A percentile compares a stretch with the other conserved stretches of the same genome.
phyloP scores from a whole-genome alignment of 768 basidiomycete genomes.

The Galerina sulciceps region DNA sequence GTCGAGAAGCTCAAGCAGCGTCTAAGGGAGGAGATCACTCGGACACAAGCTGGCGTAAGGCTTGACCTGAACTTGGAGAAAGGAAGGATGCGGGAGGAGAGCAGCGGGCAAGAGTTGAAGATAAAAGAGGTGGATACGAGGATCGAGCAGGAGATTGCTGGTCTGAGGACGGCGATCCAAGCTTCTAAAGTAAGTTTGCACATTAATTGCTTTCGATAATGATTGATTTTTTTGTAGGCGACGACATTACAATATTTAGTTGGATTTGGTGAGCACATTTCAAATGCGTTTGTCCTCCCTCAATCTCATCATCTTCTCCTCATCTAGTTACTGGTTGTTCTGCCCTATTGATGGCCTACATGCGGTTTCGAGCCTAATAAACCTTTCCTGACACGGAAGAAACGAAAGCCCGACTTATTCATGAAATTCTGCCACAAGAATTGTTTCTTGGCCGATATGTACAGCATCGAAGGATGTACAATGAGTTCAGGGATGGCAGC shows the following conservation, averaged over 20 bases:
- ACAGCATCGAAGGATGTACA: no score
- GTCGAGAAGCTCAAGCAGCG: slow-evolving; percentile 95
- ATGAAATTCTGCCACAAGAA: no score
- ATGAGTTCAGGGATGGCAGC: no score
- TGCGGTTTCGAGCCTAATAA: slow-evolving; percentile 63
- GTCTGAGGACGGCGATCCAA: slow-evolving; percentile 80
- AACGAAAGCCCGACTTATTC: no score
- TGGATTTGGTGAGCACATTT: slow-evolving; percentile 71
- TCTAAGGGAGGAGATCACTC: slow-evolving; percentile 87
- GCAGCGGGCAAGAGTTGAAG: slow-evolving; percentile 89
- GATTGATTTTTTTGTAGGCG: slow-evolving; percentile 48
- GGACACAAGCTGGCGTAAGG: slow-evolving; percentile 91
- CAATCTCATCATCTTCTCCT: slow-evolving; percentile 1
- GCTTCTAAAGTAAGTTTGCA: slow-evolving; percentile 69
- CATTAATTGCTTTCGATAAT: neutral
- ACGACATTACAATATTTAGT: slow-evolving; percentile 88
- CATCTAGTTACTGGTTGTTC: slow-evolving; percentile 80
- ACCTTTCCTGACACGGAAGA: no score
- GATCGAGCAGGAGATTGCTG: slow-evolving; percentile 95
- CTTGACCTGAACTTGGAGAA: slow-evolving; percentile 97
- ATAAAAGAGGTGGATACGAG: slow-evolving; percentile 97
- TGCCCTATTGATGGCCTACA: slow-evolving; percentile 85
- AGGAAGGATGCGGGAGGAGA: slow-evolving; percentile 93
- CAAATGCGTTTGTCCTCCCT: neutral
- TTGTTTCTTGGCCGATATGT: no score